A percentile compares a stretch with the other conserved stretches of the same genome.
These are phyloP conservation scores for Alloteropsis semialata DNA, from an alignment of 176 grass and related monocot genomes.

Conservation along the genomic window DNA sequence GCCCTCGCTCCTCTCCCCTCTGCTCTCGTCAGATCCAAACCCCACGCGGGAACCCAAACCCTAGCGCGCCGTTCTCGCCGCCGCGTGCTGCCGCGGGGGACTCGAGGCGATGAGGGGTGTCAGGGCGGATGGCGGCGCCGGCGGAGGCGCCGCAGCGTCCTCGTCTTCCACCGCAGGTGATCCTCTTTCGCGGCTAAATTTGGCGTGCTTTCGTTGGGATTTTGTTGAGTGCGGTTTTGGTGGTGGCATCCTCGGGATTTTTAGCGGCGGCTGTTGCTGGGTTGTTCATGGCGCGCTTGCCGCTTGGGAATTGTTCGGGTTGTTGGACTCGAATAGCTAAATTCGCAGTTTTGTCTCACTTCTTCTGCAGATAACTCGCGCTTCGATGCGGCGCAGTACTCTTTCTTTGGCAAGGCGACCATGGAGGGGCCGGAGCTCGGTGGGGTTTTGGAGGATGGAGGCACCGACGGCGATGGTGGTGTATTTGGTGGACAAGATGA, in stretches of 20 bases:
- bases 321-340: constrained; percentile 12
- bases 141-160: background rate
- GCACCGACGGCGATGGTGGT: constrained; percentile 17
- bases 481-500: constrained; percentile 51
- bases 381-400: constrained; percentile 76
- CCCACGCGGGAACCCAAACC: constrained; percentile 17
- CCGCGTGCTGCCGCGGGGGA: background rate
- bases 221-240: background rate
- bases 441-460: constrained; percentile 61
- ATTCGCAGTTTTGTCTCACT: background rate
- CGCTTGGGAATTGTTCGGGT: background rate
- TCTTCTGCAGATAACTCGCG: constrained; percentile 44
- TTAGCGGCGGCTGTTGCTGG: background rate
- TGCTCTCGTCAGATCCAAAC: constrained; percentile 38
- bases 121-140: constrained; percentile 25
- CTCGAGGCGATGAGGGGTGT: constrained; percentile 24
- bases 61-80: constrained; percentile 15
- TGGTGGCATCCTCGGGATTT: background rate
- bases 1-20: background rate
- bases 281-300: background rate
- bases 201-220: background rate
- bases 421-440: constrained; percentile 70
- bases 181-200: constrained; percentile 7
- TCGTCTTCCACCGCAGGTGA: constrained; percentile 34
- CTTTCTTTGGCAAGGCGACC: constrained; percentile 68